Base-by-base conservation (phyloP, 2,329 filamentous ascomycete genomes). In the Dothistroma septosporum region DNA sequence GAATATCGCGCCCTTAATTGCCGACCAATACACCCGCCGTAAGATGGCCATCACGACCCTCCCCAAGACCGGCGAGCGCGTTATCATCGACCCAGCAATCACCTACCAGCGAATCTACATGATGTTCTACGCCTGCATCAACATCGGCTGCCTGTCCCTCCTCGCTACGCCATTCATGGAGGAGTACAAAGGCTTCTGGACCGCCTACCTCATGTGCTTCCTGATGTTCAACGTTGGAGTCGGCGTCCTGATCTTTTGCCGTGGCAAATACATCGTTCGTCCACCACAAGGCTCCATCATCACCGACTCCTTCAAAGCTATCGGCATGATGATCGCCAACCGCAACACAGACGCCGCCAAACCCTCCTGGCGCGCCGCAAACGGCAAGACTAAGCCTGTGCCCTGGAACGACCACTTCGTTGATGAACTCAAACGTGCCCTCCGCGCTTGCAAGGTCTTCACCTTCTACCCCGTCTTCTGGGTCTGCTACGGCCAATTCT, bases 121-220 rank as follows among this genome's bases (percentile, higher is more conserved):
- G 85, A 83, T 90, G 70, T 90, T 90, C 77, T 90, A 90, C 75
- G 73, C 82, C 73, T 87, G 85, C 75, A 90, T 91, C 71, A 91
- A 91, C 74, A 67, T 91, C 16, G 89, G 88, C n/a, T 84, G 86
- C 1, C 78, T 92, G 7, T 88, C 84, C 0, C 78, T 84, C 57
- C 81, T 91, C 66, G 85, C 83, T 7, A 90, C 86, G 0, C 85
- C 85, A 0, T 86, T 85, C 70, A 82, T 90, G 77, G 89, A 92
- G 73, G 77, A 82, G 60, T 81, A 87, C 67, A 74, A 86, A 60
- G 86, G 85, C 4, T 91, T 90, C 75, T 83, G 87, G 82, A 81
- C 81, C 1, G 87, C 85, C 2, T 91, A 82, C 68, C 74, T 86
- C 16, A 74, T 89, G 41, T 82, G 83, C 53, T 82, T 87, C 65